phyloP scores from a whole-genome alignment of 2,329 filamentous ascomycete genomes.

The Huntiella decipiens region DNA sequence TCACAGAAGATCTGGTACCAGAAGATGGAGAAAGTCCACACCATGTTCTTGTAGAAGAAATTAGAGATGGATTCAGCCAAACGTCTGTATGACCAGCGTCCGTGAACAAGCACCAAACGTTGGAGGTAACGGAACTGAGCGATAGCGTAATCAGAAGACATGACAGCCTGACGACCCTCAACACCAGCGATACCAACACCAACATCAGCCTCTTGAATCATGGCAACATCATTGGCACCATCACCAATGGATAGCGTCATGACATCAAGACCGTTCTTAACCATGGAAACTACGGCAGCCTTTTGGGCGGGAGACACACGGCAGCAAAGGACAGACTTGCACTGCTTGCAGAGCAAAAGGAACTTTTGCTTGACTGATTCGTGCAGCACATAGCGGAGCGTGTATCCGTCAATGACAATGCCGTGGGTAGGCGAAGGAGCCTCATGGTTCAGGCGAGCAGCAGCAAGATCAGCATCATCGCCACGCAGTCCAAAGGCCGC shows the following conservation, averaged over 20 bases:
- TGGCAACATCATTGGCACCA: slow-evolving; percentile 88
- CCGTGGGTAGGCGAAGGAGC: slow-evolving; percentile 77
- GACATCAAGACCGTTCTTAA: slow-evolving; percentile 84
- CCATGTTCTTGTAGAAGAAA: slow-evolving; percentile 99
- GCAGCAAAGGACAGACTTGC: slow-evolving; percentile 89
- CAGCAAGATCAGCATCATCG: slow-evolving; percentile 64
- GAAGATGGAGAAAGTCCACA: slow-evolving; percentile 92
- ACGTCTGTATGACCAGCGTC: slow-evolving; percentile 88
- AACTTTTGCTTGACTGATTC: slow-evolving; percentile 80
- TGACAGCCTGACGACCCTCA: slow-evolving; percentile 79
- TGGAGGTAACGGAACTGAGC: slow-evolving; percentile 83
- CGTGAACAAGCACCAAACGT: slow-evolving; percentile 71
- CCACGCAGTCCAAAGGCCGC: slow-evolving; percentile 60
- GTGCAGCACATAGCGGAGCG: slow-evolving; percentile 69
- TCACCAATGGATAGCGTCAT: slow-evolving; percentile 80
- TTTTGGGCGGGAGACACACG: slow-evolving; percentile 95
- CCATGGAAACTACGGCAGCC: slow-evolving; percentile 88
- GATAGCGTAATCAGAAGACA: slow-evolving; percentile 93
- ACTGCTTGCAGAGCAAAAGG: slow-evolving; percentile 86
- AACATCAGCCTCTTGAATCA: slow-evolving; percentile 96
- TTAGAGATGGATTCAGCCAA: slow-evolving; percentile 89
- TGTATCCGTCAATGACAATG: slow-evolving; percentile 86
- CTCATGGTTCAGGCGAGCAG: slow-evolving; percentile 65
- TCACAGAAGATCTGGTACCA: slow-evolving; percentile 95
- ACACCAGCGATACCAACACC: slow-evolving; percentile 88